Evolutionary conservation across 495 filamentous ascomycete genomes (phyloP).

Genomic region (Hyaloscypha variabilis): DNA sequence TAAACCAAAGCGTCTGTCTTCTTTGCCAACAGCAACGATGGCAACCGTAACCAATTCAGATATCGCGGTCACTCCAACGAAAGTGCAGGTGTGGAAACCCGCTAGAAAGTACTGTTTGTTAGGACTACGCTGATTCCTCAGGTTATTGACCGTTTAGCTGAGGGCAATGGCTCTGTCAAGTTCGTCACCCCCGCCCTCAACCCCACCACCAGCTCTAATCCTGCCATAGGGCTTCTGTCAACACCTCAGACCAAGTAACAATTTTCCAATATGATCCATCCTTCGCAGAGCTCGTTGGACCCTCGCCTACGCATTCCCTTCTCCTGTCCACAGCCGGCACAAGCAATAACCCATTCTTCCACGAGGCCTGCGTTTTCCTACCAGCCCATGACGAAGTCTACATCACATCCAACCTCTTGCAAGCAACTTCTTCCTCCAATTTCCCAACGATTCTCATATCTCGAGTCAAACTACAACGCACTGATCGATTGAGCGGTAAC

Average conservation of each 20-base stretch:
- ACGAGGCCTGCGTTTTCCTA: conserved; percentile 61
- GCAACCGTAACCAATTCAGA: conserved; percentile 33
- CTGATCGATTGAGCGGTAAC: conserved; percentile 20
- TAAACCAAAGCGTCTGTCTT: not conserved
- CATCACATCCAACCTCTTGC: conserved; percentile 57
- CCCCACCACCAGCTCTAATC: conserved; percentile 9
- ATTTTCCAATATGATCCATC: conserved; percentile 27
- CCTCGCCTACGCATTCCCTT: conserved; percentile 36
- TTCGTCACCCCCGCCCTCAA: conserved; percentile 12
- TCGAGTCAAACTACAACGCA: conserved; percentile 37
- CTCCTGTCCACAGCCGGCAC: conserved; percentile 40
- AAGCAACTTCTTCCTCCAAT: conserved; percentile 39
- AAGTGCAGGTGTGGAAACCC: conserved; percentile 25
- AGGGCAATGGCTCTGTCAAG: conserved; percentile 29
- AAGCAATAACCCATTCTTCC: conserved; percentile 53
- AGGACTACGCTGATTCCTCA: conserved; percentile 9
- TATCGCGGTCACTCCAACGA: conserved; percentile 19
- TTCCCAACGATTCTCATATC: conserved; percentile 47
- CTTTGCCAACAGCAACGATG: conserved; percentile 26
- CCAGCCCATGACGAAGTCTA: conserved; percentile 52
- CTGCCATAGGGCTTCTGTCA: not conserved
- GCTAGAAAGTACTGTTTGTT: not conserved
- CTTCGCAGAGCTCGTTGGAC: conserved; percentile 26
- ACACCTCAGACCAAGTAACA: conserved; percentile 23
- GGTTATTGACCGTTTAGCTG: conserved; percentile 25